Evolutionary conservation across 495 filamentous ascomycete species (phyloP), one percentile per base, ranked within the genome.

Genomic region (Astrothelium subdiscretum): DNA sequence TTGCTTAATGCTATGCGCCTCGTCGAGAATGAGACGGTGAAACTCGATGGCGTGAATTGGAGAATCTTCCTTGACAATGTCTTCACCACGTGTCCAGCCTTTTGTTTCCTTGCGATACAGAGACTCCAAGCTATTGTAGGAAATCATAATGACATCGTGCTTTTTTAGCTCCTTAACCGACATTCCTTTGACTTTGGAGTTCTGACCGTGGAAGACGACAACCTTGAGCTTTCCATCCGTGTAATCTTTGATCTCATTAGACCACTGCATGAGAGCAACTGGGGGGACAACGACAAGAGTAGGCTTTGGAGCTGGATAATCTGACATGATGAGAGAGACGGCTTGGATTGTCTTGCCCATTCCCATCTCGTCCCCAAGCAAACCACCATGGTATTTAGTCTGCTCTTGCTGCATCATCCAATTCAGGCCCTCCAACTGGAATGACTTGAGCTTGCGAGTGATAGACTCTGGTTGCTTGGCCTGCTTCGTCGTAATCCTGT

Each of bases 281-380:
- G 94, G 95, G 15, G 94, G 94, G 1, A 95, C 90, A 44, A 97
- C 80, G 6, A 98, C 94, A 6, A 98, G 76, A 2, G 92, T 89
- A 4, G 94, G 90, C 32, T 84, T 72, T 59, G 85, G 83, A 32
- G 87, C 88, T 20, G 92, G 91, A 66, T 87, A 96, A 70, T 98
- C 92, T 6, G 91, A 95, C 92, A 97, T 98, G 71, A 98, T 89
- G 15, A 97, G 79, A 10, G 92, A 95, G 6, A 98, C 91, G 1
- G 94, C 91, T 71, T 98, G 94, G 42, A 98, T 97, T 0, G 94
- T 98, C 78, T 98, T 98, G 31, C 94, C 94, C 81, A 97, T 94
- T 22, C 91, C 91, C 91, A 97, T 97, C 71, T 96, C 91, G 68
- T 97, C 94, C 52, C 92, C 94, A 5, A 98, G 78, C 31, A 98